Evolutionary conservation across 441 rosid genomes (phyloP).

Genomic region (Melastoma candidum): DNA sequence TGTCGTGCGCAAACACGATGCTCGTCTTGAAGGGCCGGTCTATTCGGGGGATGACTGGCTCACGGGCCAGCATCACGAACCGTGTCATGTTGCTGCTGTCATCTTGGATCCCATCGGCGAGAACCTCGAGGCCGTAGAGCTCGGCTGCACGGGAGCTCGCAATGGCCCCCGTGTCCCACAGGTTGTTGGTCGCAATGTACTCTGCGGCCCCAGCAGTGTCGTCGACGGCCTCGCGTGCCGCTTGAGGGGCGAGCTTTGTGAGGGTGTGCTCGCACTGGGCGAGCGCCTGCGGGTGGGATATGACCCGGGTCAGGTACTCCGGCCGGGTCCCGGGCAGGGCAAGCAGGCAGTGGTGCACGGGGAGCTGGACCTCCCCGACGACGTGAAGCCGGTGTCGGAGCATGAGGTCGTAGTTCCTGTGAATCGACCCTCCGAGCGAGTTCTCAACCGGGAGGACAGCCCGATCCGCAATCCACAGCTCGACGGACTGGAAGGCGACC

Average conservation of each 20-base stretch:
- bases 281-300: conserved; percentile 8
- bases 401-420: conserved; percentile 15
- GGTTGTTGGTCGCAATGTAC: conserved; percentile 13
- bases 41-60: conserved; percentile 84
- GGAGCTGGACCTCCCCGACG: background rate
- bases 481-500: conserved; percentile 17
- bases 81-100: conserved; percentile 88
- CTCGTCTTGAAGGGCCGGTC: conserved; percentile 95
- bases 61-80: conserved; percentile 90
- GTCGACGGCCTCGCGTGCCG: background rate
- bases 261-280: conserved; percentile 13
- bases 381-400: conserved; percentile 15
- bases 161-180: conserved; percentile 14
- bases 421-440: conserved; percentile 15
- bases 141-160: conserved; percentile 14
- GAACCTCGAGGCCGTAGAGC: conserved; percentile 64
- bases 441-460: conserved; percentile 15
- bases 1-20: conserved; percentile 90
- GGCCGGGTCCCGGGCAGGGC: conserved; percentile 10
- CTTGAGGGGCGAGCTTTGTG: conserved; percentile 9
- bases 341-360: conserved; percentile 6
- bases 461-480: conserved; percentile 16
- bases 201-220: conserved; percentile 16
- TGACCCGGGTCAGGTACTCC: background rate
- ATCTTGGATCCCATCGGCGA: conserved; percentile 89